Evolutionary conservation across 2,329 filamentous ascomycete species (phyloP), one percentile per base, ranked within the genome.

Genomic region (Sclerotiophoma versabilis): DNA sequence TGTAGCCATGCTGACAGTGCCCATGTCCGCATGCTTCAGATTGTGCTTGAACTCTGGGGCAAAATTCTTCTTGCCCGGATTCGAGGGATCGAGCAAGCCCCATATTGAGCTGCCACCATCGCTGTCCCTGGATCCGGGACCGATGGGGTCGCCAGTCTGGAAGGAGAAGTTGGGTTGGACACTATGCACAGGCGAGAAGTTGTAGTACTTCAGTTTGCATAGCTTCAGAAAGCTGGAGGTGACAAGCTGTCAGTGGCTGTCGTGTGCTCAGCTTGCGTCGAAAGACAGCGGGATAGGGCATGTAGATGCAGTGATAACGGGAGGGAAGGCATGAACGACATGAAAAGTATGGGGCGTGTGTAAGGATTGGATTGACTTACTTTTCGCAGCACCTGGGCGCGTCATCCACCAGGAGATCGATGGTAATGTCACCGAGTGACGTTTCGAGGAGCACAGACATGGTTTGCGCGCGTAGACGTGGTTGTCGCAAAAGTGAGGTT

Each of bases 121-220:
- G 66, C 93, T 96, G 39, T 92, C 86, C 64, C 85, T 80, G 12
- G 92, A 91, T 52, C 89, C 85, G 11, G 93, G 93, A 11, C 95
- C 93, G 47, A 98, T 87, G 11, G 93, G 93, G 70, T 98, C 95
- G 73, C 93, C 93, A 26, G 91, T 96, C 77, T 98, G 93, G 77
- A 96, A 96, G 57, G 93, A 96, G 77, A 97, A 98, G 77, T 92
- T 87, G 75, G 93, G 95, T 73, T 97, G 95, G 30, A 99, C 86
- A 63, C 89, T 92, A 79, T 97, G 91, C 49, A 98, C 80, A 22
- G 93, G 95, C 5, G 92, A 88, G 76, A 96, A 98, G 80, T 98
- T 98, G 86, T 97, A 99, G 80, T 98, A 99, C 80, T 97, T 99
- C 77, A 92, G 82, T 80, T 98, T 98, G 86, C 95, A 97, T 66